A percentile compares a stretch with the other conserved stretches of the same genome.
Conservation (phyloP, 805 yeast genomes). For the Blastobotrys americana region DNA sequence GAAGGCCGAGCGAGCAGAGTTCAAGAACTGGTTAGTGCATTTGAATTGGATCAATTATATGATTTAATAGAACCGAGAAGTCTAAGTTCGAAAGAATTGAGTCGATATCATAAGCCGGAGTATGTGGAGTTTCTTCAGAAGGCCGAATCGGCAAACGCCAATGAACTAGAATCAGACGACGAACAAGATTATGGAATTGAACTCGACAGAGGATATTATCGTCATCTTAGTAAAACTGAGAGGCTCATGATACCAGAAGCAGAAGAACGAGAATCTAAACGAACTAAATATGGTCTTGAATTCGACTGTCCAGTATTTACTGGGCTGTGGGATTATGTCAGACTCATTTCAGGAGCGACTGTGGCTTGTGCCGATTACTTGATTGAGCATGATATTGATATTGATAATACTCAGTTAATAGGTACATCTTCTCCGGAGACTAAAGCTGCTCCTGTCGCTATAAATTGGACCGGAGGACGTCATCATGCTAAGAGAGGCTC, state of each 20-base stretch:
- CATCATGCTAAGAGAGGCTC: conserved; percentile 53
- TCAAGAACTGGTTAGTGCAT: conserved; percentile 37
- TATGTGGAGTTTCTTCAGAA: conserved; percentile 39
- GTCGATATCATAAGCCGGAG: conserved; percentile 42
- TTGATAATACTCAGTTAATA: too few species aligned
- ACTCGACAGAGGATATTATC: neutral
- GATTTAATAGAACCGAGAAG: conserved; percentile 23
- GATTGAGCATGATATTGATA: conserved; percentile 3
- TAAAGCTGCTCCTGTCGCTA: conserved; percentile 30
- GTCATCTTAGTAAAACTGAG: conserved; percentile 8
- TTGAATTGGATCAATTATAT: conserved; percentile 28
- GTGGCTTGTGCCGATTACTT: conserved; percentile 41
- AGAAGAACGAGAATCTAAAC: conserved; percentile 5
- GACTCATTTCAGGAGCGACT: conserved; percentile 50
- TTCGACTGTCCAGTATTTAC: conserved; percentile 65
- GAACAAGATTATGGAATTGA: conserved; percentile 7
- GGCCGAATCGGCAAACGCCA: conserved; percentile 17
- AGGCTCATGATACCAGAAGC: too few species aligned
- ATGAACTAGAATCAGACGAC: conserved; percentile 16
- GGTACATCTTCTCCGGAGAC: too few species aligned
- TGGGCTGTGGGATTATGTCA: conserved; percentile 43
- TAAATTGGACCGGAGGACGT: conserved; percentile 77
- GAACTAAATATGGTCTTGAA: conserved; percentile 38
- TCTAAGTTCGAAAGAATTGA: conserved; percentile 36
- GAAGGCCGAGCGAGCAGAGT: conserved; percentile 43